Conservation (phyloP, 441 rosid species). For the Viola pubescens region DNA sequence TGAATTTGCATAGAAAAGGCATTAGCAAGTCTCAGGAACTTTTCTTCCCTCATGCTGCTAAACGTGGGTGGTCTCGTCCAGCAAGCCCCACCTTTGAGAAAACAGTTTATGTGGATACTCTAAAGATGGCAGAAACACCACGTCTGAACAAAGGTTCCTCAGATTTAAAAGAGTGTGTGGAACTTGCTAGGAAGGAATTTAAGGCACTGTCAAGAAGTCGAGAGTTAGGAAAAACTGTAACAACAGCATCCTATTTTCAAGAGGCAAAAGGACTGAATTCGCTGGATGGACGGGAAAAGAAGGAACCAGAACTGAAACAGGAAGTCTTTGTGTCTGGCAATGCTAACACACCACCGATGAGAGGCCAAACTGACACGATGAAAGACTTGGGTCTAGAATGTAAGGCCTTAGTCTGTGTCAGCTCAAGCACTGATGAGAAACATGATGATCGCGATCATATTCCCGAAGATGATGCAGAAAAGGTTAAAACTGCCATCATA, state of each 20-base stretch:
- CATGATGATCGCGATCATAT: conserved; percentile 16
- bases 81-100: conserved; percentile 51
- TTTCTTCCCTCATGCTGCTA: conserved; percentile 23
- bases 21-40: conserved; percentile 64
- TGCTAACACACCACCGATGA: conserved; percentile 13
- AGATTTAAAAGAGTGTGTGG: conserved; percentile 19
- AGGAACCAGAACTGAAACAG: conserved; percentile 4
- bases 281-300: conserved; percentile 2
- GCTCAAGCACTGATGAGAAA: conserved; percentile 22
- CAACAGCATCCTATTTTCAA: conserved; percentile 18
- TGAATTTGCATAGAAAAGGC: conserved; percentile 28
- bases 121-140: conserved; percentile 23
- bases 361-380: conserved; percentile 15
- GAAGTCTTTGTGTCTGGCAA: conserved; percentile 4
- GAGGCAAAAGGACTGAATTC: conserved; percentile 16
- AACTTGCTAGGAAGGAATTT: conserved; percentile 14
- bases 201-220: conserved; percentile 18
- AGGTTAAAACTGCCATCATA: conserved; percentile 16
- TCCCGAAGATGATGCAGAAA: conserved; percentile 24
- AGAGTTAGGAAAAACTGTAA: conserved; percentile 17
- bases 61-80: conserved; percentile 26
- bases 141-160: conserved; percentile 23
- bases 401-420: conserved; percentile 29
- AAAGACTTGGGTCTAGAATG: conserved; percentile 25
- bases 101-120: conserved; percentile 49